Evolutionary conservation across 73 alveolate species (phyloP).

Genomic region (Paramecium caudatum): DNA sequence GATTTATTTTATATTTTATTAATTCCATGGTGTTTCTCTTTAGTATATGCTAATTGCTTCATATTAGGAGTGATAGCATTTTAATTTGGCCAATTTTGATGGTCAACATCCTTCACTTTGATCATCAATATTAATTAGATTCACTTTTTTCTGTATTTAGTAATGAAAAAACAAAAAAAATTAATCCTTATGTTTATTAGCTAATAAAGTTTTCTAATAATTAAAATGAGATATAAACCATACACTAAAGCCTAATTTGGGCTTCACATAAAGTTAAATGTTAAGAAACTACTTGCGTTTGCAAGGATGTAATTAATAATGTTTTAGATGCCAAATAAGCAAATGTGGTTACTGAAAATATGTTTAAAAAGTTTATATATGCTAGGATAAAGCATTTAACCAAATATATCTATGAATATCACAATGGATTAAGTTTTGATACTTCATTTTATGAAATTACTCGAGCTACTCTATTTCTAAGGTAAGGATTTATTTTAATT

Average conservation of each 20-base stretch:
- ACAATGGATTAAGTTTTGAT: not conserved
- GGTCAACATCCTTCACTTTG: not conserved
- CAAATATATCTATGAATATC: not conserved
- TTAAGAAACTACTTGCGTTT: not conserved
- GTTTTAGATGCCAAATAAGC: conserved; percentile 2
- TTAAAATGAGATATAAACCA: not conserved
- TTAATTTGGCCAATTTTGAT: not conserved
- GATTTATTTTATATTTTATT: not conserved
- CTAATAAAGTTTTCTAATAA: not conserved
- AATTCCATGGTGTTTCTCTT: not conserved
- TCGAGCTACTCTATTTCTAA: conserved; percentile 4
- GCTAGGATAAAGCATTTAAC: not conserved
- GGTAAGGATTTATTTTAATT: not conserved
- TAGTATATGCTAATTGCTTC: not conserved
- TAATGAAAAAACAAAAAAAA: not conserved
- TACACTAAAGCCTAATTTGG: not conserved
- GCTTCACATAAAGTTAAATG: conserved; percentile 11
- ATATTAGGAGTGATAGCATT: not conserved
- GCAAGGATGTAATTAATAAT: not conserved
- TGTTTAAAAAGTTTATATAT: not conserved
- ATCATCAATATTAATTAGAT: not conserved
- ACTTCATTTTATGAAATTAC: conserved; percentile 11
- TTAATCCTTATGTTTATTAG: not conserved
- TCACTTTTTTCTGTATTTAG: not conserved
- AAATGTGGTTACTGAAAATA: not conserved